A percentile compares a stretch with the other conserved stretches of the same genome.
Evolutionary conservation across 1,284 basidiomycete species (phyloP).

Genomic region (Marasmius sp.): DNA sequence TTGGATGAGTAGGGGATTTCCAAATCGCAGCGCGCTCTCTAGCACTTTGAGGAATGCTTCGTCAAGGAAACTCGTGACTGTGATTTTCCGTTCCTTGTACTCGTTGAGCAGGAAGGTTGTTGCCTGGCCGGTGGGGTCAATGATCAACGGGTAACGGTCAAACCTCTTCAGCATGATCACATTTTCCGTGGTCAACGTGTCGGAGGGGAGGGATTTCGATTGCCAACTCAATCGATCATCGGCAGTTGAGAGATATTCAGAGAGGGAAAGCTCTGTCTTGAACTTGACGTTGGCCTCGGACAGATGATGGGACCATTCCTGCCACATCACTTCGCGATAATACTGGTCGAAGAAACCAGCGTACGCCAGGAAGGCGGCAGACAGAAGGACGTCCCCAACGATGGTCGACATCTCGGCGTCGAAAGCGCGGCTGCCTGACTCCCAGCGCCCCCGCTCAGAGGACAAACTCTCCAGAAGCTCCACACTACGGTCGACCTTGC

Average conservation of each 20-base stretch:
- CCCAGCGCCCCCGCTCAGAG: slow-evolving; percentile 95
- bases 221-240: slow-evolving; percentile 97
- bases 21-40: slow-evolving; percentile 98
- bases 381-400: slow-evolving; percentile 94
- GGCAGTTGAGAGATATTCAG: slow-evolving; percentile 96
- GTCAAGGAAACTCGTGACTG: slow-evolving; percentile 97
- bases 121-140: slow-evolving; percentile 99
- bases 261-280: slow-evolving; percentile 90
- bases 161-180: slow-evolving; percentile 99
- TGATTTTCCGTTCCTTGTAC: slow-evolving; percentile 95
- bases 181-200: slow-evolving; percentile 96
- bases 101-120: slow-evolving; percentile 93
- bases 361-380: slow-evolving; percentile 96
- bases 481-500: slow-evolving; percentile 97
- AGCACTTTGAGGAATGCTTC: slow-evolving; percentile 98
- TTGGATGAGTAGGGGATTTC: slow-evolving; percentile 95
- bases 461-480: slow-evolving; percentile 93
- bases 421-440: slow-evolving; percentile 92
- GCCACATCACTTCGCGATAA: slow-evolving; percentile 97
- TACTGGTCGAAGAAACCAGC: slow-evolving; percentile 99
- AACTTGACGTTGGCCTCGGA: slow-evolving; percentile 89
- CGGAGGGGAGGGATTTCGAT: slow-evolving; percentile 90
- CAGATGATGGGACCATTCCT: slow-evolving; percentile 91
- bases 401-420: slow-evolving; percentile 99
- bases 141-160: slow-evolving; percentile 97